Evolutionary conservation across 768 basidiomycete species (phyloP).

Genomic region (Gymnopilus junonius): DNA sequence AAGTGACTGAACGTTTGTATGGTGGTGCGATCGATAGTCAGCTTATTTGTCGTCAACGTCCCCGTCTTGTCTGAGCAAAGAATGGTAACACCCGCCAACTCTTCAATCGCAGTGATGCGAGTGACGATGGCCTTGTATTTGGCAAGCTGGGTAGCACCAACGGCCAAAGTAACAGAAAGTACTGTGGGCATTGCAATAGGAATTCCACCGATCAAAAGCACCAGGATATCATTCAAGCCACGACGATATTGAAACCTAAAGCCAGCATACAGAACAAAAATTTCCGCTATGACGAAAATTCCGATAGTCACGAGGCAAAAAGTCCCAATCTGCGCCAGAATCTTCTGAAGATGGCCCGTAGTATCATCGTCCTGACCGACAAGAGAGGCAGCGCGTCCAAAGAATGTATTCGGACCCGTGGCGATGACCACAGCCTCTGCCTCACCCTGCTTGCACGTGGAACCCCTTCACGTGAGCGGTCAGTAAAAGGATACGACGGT

Average conservation of each 20-base stretch:
- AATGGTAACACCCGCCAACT: slow-evolving; percentile 97
- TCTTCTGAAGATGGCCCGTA: slow-evolving; percentile 98
- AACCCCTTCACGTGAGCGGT: slow-evolving; percentile 61
- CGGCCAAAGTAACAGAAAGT: slow-evolving; percentile 95
- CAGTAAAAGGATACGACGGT: neutral
- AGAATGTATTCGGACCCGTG: slow-evolving; percentile 98
- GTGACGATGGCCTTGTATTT: slow-evolving; percentile 99
- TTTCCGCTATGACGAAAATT: slow-evolving; percentile 93
- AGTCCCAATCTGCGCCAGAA: slow-evolving; percentile 95
- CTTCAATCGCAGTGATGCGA: slow-evolving; percentile 99
- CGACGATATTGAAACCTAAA: slow-evolving; percentile 92
- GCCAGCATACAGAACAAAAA: slow-evolving; percentile 90
- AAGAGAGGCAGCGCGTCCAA: slow-evolving; percentile 97
- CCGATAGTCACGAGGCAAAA: slow-evolving; percentile 98
- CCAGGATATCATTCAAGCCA: slow-evolving; percentile 96
- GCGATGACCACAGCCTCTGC: slow-evolving; percentile 99
- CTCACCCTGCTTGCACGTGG: slow-evolving; percentile 98
- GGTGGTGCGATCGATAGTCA: slow-evolving; percentile 93
- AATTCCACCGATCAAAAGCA: slow-evolving; percentile 99
- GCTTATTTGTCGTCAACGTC: slow-evolving; percentile 98
- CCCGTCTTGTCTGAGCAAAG: slow-evolving; percentile 99
- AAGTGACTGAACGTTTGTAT: slow-evolving; percentile 91
- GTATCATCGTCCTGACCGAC: slow-evolving; percentile 98
- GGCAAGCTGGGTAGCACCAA: slow-evolving; percentile 97
- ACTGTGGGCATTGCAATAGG: slow-evolving; percentile 99